Conservation (phyloP, 2,329 filamentous ascomycete genomes). For the Basipetospora chlamydospora region DNA sequence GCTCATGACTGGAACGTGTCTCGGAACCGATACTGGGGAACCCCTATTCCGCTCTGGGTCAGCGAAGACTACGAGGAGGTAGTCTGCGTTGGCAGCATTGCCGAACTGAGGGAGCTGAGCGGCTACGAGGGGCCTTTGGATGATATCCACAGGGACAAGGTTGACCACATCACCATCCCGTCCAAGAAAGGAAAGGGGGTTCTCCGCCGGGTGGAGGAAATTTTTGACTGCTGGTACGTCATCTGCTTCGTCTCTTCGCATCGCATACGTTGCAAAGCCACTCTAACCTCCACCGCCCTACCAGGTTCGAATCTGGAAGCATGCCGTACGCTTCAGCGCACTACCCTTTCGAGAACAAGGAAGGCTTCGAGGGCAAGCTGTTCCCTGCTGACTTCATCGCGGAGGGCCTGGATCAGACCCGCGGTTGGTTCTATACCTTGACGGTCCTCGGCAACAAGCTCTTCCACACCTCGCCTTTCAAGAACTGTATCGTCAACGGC, state of each 20-base stretch:
- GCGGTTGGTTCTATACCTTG: conserved; percentile 16
- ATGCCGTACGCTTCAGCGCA: conserved; percentile 15
- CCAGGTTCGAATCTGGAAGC: conserved; percentile 14
- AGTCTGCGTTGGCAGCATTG: conserved; percentile 12
- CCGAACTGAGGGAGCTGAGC: conserved; percentile 12
- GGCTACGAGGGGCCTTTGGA: conserved; percentile 11
- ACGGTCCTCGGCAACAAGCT: conserved; percentile 14
- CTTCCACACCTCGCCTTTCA: conserved; percentile 13
- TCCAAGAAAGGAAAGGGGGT: conserved; percentile 13
- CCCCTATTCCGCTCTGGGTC: conserved; percentile 14
- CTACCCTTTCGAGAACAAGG: conserved; percentile 14
- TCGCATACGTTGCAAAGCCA: not conserved
- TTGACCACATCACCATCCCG: conserved; percentile 14
- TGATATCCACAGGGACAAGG: conserved; percentile 13
- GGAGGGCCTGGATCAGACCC: conserved; percentile 14
- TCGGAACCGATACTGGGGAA: conserved; percentile 14
- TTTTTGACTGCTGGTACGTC: conserved; percentile 15
- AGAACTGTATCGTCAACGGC: conserved; percentile 15
- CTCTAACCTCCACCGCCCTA: not conserved
- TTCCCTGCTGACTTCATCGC: conserved; percentile 16
- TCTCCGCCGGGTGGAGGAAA: conserved; percentile 13
- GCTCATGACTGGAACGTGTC: conserved; percentile 13
- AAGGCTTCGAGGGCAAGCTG: conserved; percentile 10
- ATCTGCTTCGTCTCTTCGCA: not conserved
- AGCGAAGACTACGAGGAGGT: conserved; percentile 14